phyloP scores from a whole-genome alignment of 495 filamentous ascomycete genomes.

The Podospora pseudopauciseta region DNA sequence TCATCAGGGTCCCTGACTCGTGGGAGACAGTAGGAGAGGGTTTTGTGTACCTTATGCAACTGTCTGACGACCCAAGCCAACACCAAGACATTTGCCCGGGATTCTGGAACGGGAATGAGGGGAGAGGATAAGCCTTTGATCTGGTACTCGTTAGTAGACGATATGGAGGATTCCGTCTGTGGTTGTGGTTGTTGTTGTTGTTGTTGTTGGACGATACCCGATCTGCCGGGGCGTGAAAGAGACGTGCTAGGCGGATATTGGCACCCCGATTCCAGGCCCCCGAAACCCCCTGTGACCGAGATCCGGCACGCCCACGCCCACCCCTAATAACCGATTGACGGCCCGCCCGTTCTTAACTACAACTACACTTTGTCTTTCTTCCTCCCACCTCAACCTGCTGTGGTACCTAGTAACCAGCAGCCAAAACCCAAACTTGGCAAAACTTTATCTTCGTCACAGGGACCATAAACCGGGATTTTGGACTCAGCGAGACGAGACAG shows the following conservation, averaged over 20 bases:
- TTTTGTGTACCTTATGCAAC: not conserved
- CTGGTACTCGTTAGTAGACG: too few species aligned
- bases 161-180: too few species aligned
- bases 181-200: too few species aligned
- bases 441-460: not conserved
- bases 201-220: slow-evolving; percentile 1
- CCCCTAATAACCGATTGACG: not conserved
- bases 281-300: slow-evolving; percentile 1
- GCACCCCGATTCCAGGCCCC: slow-evolving; percentile 5
- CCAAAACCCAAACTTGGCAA: not conserved
- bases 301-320: not conserved
- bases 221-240: not conserved
- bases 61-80: not conserved
- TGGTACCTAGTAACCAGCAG: not conserved
- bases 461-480: not conserved
- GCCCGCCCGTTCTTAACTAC: not conserved
- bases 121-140: too few species aligned
- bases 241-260: not conserved
- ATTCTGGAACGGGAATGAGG: not conserved
- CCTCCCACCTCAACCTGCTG: too few species aligned
- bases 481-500: not conserved
- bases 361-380: not conserved
- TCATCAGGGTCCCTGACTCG: not conserved
- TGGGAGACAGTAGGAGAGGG: not conserved
- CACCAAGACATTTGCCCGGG: not conserved